Evolutionary conservation across 768 basidiomycete genomes (phyloP).

Genomic region (Coprinopsis marcescibilis): DNA sequence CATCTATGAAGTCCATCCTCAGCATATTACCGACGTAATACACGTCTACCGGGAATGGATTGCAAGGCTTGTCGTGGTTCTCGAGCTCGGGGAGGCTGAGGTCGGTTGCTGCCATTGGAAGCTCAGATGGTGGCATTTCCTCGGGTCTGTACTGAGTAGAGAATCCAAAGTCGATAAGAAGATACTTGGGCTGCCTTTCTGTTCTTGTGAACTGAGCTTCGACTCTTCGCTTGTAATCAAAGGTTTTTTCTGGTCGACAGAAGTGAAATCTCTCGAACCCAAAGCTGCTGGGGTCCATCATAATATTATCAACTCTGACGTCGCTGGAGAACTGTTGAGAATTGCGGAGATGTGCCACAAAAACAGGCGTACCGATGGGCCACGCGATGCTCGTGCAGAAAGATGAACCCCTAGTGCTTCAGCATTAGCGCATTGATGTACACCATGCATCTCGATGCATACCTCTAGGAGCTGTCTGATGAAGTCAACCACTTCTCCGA

Average conservation of each 20-base stretch:
- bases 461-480: slow-evolving; percentile 29
- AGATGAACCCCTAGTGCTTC: slow-evolving; percentile 23
- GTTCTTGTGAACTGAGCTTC: slow-evolving; percentile 21
- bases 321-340: slow-evolving; percentile 13
- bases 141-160: slow-evolving; percentile 23
- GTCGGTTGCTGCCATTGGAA: slow-evolving; percentile 34
- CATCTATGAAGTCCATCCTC: slow-evolving; percentile 25
- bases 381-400: slow-evolving; percentile 28
- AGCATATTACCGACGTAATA: slow-evolving; percentile 38
- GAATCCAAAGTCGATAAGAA: slow-evolving; percentile 34
- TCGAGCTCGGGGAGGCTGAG: slow-evolving; percentile 35
- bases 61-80: slow-evolving; percentile 15
- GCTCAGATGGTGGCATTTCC: slow-evolving; percentile 19
- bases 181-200: slow-evolving; percentile 26
- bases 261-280: slow-evolving; percentile 25
- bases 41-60: slow-evolving; percentile 40
- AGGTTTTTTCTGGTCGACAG: not conserved
- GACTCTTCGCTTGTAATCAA: slow-evolving; percentile 14
- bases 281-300: slow-evolving; percentile 27
- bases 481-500: slow-evolving; percentile 29
- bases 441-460: no score
- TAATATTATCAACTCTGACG: slow-evolving; percentile 23
- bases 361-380: slow-evolving; percentile 26
- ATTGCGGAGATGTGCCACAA: not conserved
- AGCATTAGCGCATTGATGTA: slow-evolving; percentile 10